Evolutionary conservation across 1,284 basidiomycete genomes (phyloP), one percentile per base, ranked within the genome.

Genomic region (Fistulinella staudtii): DNA sequence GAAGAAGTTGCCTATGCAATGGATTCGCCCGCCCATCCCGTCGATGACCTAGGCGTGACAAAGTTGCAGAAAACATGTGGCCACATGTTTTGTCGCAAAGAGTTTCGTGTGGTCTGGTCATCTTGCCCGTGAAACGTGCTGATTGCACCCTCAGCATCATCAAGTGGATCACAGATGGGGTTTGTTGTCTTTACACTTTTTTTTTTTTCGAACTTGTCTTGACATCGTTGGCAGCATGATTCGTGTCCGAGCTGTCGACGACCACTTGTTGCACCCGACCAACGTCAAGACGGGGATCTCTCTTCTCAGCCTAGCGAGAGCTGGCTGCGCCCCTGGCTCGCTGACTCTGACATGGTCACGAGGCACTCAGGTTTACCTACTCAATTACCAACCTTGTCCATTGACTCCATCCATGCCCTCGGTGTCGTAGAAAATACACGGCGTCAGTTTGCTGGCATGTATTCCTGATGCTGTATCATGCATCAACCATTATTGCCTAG

Each of bases 61-160:
- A 73, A 70, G 49, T 65, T 89, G 60, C 67, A 38, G 60, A 76
- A 53, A 41, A 70, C 82, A 21, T 89, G 85, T 53, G 77, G 79
- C 6, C 85, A 89, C 58, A 53, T 83, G 15, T 89, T 88, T 56
- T 89, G 85, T 60, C 74, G 82, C 52, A 79, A 77, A 67, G 85
- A 88, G 86, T 87, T 63, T 53, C 53, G 61, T 57, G 14, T 43
- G 8, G 4, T 45, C 41, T 30, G 5, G 21, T 46, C 33, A 15
- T 33, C 36, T 38, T 28, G 13, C 31, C 30, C n/a, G 43, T 48
- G 41, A 39, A 45, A 25, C 38, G 18, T 44, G 28, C 36, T 51
- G 57, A 11, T 64, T 24, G 5, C 27, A 39, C 13, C 15, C 17
- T 36, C 34, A 85, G 83, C 58, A 81, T 85, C 39, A 67, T 71